Evolutionary conservation across 352 stramenopile species (phyloP).

Genomic region (Elongisporangium prolatum): DNA sequence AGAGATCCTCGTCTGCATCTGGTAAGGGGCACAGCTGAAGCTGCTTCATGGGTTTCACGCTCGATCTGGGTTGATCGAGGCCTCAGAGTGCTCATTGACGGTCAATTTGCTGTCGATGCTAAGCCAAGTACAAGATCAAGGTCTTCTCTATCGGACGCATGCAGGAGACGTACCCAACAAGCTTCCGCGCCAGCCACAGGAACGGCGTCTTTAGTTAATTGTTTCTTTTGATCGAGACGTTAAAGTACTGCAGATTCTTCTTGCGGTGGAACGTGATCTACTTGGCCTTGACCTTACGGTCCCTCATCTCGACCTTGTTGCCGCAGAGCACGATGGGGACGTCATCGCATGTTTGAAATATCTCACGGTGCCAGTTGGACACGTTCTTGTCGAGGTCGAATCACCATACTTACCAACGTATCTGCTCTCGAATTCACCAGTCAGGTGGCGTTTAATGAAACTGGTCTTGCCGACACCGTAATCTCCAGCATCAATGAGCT

Average conservation of each 20-base stretch:
- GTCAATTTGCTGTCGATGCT: slow-evolving; percentile 95
- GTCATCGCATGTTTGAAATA: slow-evolving; percentile 99
- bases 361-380: slow-evolving; percentile 99
- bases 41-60: slow-evolving; percentile 87
- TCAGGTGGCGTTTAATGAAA: slow-evolving; percentile 99
- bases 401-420: slow-evolving; percentile 89
- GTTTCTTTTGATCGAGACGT: slow-evolving; percentile 99
- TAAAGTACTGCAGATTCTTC: slow-evolving; percentile 99
- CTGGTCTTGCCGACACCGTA: slow-evolving; percentile 99
- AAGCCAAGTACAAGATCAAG: slow-evolving; percentile 7
- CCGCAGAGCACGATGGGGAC: slow-evolving; percentile 99
- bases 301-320: slow-evolving; percentile 99
- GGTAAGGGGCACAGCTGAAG: slow-evolving; percentile 91
- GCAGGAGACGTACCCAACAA: slow-evolving; percentile 84
- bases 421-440: slow-evolving; percentile 99
- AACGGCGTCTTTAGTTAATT: slow-evolving; percentile 99
- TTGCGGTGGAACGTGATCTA: slow-evolving; percentile 99
- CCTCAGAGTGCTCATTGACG: slow-evolving; percentile 98
- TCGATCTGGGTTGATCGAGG: slow-evolving; percentile 93
- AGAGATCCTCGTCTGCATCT: slow-evolving; percentile 97
- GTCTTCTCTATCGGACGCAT: no score
- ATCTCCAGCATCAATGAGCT: slow-evolving; percentile 99
- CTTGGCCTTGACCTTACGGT: slow-evolving; percentile 99
- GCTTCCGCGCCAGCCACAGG: slow-evolving; percentile 98
- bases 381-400: slow-evolving; percentile 99